Conservation (phyloP, 2,329 filamentous ascomycete genomes). For the Gremmenia infestans region DNA sequence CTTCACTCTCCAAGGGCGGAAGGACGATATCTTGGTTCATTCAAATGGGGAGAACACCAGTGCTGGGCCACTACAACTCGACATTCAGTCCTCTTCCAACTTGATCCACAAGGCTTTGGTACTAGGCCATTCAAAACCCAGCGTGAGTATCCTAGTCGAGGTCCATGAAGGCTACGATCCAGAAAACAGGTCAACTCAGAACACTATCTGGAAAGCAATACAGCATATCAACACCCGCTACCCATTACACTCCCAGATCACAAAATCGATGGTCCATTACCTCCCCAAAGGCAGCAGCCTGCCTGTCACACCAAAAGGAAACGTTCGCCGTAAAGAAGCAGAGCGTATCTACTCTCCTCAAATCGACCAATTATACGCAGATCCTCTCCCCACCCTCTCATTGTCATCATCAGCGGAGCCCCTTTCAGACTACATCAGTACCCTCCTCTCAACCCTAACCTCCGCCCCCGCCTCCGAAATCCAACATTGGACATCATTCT, state of each 20-base stretch:
- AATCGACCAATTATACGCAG: conserved; percentile 22
- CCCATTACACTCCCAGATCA: conserved; percentile 23
- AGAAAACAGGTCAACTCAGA: not conserved
- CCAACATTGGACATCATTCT: conserved; percentile 23
- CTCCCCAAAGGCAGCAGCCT: conserved; percentile 22
- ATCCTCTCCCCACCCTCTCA: not conserved
- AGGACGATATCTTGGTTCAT: conserved; percentile 31
- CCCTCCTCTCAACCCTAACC: conserved; percentile 14
- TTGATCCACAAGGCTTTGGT: conserved; percentile 24
- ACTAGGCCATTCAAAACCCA: conserved; percentile 26
- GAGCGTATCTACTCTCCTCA: conserved; percentile 21
- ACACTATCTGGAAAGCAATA: conserved; percentile 20
- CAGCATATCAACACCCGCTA: conserved; percentile 22
- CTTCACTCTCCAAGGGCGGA: conserved; percentile 29
- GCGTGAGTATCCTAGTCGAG: conserved; percentile 26
- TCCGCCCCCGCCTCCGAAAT: conserved; percentile 13
- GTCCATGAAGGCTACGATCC: conserved; percentile 19
- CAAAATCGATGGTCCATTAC: conserved; percentile 26
- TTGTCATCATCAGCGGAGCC: conserved; percentile 1
- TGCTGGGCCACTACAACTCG: conserved; percentile 27
- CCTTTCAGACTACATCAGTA: conserved; percentile 21
- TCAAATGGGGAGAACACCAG: conserved; percentile 32
- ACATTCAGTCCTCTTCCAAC: conserved; percentile 25
- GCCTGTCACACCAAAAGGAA: conserved; percentile 31
- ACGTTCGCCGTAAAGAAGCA: conserved; percentile 30